phyloP scores from a whole-genome alignment of 192 early-diverging fungal species.

The Coemansia sp. region DNA sequence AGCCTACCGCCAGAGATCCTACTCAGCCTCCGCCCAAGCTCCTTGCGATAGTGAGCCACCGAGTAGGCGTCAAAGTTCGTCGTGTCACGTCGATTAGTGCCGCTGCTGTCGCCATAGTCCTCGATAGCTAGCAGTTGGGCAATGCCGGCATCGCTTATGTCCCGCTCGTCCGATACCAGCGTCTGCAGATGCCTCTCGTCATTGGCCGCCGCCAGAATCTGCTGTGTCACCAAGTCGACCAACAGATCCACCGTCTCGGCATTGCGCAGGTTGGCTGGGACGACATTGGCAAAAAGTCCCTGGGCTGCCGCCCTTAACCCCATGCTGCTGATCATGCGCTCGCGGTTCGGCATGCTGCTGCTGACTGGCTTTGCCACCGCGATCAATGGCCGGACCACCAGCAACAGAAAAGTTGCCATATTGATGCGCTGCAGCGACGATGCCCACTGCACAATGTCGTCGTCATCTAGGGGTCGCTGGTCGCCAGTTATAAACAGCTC shows the following conservation, averaged over 20 bases:
- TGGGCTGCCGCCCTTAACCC: constrained; percentile 24
- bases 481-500: constrained; percentile 21
- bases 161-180: constrained; percentile 27
- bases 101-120: not conserved
- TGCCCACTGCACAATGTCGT: constrained; percentile 34
- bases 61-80: not conserved
- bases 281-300: constrained; percentile 36
- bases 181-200: constrained; percentile 38
- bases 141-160: constrained; percentile 12
- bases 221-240: constrained; percentile 51
- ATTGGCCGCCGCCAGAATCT: constrained; percentile 37
- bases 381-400: constrained; percentile 33
- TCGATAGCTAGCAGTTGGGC: constrained; percentile 17
- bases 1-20: constrained; percentile 42
- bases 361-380: constrained; percentile 16
- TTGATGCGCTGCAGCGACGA: constrained; percentile 34
- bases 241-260: constrained; percentile 24
- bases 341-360: constrained; percentile 31
- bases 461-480: constrained; percentile 22
- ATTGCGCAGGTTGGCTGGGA: constrained; percentile 26
- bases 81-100: not conserved
- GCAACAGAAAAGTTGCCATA: constrained; percentile 40
- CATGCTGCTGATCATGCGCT: constrained; percentile 24
- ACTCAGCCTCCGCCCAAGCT: constrained; percentile 33
- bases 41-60: constrained; percentile 23